Conservation (phyloP, 2,329 filamentous ascomycete species). For the Xylariaceae sp. region DNA sequence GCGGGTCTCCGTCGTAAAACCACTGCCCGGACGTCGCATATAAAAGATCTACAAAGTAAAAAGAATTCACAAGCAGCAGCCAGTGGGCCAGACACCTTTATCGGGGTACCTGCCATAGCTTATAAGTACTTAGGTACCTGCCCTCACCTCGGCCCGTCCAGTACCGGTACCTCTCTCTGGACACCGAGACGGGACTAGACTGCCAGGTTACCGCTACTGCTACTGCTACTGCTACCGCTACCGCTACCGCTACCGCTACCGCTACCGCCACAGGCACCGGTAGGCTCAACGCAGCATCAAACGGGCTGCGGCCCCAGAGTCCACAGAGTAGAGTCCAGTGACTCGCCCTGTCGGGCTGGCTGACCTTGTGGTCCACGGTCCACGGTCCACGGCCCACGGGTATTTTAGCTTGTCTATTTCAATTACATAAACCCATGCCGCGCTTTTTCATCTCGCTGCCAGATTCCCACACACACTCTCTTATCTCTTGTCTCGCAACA, state of each 20-base stretch:
- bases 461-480: conserved; percentile 19
- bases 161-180: background rate
- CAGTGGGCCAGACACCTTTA: background rate
- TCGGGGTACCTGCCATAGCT: background rate
- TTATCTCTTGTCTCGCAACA: conserved; percentile 28
- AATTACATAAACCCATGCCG: conserved; percentile 49
- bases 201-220: too few relatives aligned
- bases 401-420: conserved; percentile 26
- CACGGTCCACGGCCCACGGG: background rate
- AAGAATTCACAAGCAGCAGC: background rate
- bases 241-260: too few relatives aligned
- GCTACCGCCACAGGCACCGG: too few relatives aligned
- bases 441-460: conserved; percentile 33
- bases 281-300: too few relatives aligned
- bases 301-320: background rate
- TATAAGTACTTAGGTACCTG: too few relatives aligned
- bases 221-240: too few relatives aligned
- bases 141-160: background rate
- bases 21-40: background rate
- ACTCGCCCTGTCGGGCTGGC: background rate
- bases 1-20: background rate
- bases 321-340: background rate
- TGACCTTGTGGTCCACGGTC: background rate
- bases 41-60: background rate
- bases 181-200: background rate